Base-by-base conservation (phyloP, 2,329 filamentous ascomycete species). In the Echinosphaeria canescens region DNA sequence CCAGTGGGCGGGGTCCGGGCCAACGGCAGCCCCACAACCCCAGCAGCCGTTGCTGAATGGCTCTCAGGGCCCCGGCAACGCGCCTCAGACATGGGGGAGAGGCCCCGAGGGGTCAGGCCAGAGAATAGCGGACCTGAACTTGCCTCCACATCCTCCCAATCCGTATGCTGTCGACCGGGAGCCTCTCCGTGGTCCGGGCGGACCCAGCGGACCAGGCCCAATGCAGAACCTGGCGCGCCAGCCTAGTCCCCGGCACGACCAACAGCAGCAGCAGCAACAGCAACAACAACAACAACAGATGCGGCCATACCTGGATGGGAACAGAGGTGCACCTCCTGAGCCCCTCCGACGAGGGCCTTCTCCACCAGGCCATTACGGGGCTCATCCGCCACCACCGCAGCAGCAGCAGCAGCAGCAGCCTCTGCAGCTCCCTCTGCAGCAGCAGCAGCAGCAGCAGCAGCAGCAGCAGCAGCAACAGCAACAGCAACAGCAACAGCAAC, bases 51-150 rank as follows among this genome's bases (percentile, higher is more conserved):
- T n/a, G 53, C 59, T 15, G 66, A 59, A 36, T 59, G 59, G 38
- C 69, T 63, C 49, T 22, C 25, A 12, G 54, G 58, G 27, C 63
- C 78, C 30, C 62, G 90, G 33, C n/a, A n/a, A n/a, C n/a, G n/a
- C n/a, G n/a, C n/a, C n/a, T n/a, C n/a, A n/a, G n/a, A n/a, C n/a
- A n/a, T n/a, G n/a, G n/a, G n/a, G n/a, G n/a, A n/a, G n/a, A n/a
- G n/a, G n/a, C n/a, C n/a, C n/a, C n/a, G n/a, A n/a, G n/a, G n/a
- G n/a, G n/a, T n/a, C n/a, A n/a, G n/a, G n/a, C n/a, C n/a, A n/a
- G n/a, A n/a, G n/a, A n/a, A n/a, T n/a, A n/a, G 79, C 76, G 32
- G 81, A 88, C 34, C 71, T 92, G 33, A 84, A 75, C 38, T 63
- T 63, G 25, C 62, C 75, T 23, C 74, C 75, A 24, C 75, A 81